These are phyloP conservation scores for Pisolithus thermaeus DNA, from an alignment of 1,284 basidiomycete genomes.

Conservation along the genomic window DNA sequence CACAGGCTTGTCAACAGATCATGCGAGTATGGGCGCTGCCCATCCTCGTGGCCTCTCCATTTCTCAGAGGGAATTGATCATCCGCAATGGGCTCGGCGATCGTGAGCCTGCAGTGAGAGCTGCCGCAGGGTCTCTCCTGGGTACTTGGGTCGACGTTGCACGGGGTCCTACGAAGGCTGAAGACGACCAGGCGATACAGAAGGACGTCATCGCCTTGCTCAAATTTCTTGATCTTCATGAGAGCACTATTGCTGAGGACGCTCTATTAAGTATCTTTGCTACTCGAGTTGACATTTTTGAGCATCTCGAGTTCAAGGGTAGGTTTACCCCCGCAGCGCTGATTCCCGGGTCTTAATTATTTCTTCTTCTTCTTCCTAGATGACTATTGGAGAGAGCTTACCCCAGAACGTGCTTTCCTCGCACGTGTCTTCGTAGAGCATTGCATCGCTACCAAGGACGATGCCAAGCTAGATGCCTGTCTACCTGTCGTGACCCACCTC, in stretches of 20 bases:
- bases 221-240: slow-evolving; percentile 57
- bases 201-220: slow-evolving; percentile 54
- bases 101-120: slow-evolving; percentile 79
- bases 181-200: slow-evolving; percentile 38
- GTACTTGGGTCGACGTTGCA: slow-evolving; percentile 70
- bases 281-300: slow-evolving; percentile 58
- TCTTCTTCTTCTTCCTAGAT: slow-evolving; percentile 37
- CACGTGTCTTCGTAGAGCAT: slow-evolving; percentile 81
- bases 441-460: slow-evolving; percentile 65
- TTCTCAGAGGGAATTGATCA: slow-evolving; percentile 71
- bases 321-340: slow-evolving; percentile 18
- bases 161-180: slow-evolving; percentile 39
- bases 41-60: slow-evolving; percentile 70
- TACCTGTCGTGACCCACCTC: slow-evolving; percentile 88
- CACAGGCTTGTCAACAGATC: slow-evolving; percentile 11
- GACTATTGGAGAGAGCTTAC: slow-evolving; percentile 73
- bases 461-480: slow-evolving; percentile 61
- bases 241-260: slow-evolving; percentile 61
- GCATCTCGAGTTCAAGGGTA: slow-evolving; percentile 68
- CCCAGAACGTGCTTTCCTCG: slow-evolving; percentile 81
- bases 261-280: slow-evolving; percentile 60
- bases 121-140: slow-evolving; percentile 75
- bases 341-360: background rate
- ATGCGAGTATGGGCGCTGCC: slow-evolving; percentile 43
- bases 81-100: slow-evolving; percentile 84